Evolutionary conservation across 108 stramenopile species (phyloP).

Genomic region (Licmophora abbreviata): DNA sequence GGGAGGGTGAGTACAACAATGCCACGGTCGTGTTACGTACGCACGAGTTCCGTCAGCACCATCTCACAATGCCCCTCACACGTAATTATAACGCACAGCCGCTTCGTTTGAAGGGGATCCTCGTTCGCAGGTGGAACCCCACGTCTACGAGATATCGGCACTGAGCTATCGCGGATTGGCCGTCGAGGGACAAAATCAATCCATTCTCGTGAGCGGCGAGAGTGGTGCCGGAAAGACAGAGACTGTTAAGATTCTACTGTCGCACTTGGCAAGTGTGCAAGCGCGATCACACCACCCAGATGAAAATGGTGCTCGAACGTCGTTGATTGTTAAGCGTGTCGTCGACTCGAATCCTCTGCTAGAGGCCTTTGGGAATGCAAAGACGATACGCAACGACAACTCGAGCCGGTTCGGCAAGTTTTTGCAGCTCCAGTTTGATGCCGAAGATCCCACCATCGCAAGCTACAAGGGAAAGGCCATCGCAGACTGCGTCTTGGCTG

Average conservation of each 20-base stretch:
- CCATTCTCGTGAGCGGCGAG: constrained; percentile 89
- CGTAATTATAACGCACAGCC: too few relatives aligned
- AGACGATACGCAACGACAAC: constrained; percentile 81
- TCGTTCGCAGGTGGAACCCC: constrained; percentile 37
- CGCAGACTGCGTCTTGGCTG: too few relatives aligned
- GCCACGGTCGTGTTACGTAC: neutral
- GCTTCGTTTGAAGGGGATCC: constrained; percentile 31
- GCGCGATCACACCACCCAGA: neutral
- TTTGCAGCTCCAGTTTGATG: constrained; percentile 78
- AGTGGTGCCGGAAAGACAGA: constrained; percentile 96
- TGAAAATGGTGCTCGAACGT: neutral
- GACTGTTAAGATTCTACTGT: constrained; percentile 91
- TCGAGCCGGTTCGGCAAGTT: constrained; percentile 84
- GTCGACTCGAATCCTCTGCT: constrained; percentile 84
- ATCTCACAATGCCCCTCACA: too few relatives aligned
- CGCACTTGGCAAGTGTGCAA: constrained; percentile 75
- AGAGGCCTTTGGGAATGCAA: constrained; percentile 89
- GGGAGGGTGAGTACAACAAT: constrained; percentile 12
- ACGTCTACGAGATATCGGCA: constrained; percentile 54
- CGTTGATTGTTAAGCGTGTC: constrained; percentile 15
- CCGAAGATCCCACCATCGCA: too few relatives aligned
- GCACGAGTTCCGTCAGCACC: neutral
- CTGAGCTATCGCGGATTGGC: constrained; percentile 47
- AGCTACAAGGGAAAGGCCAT: constrained; percentile 27
- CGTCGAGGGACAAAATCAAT: constrained; percentile 59